A percentile compares a stretch with the other conserved stretches of the same genome.
Evolutionary conservation across 345 rosid genomes (phyloP).

Genomic region (Conringia planisiliqua): DNA sequence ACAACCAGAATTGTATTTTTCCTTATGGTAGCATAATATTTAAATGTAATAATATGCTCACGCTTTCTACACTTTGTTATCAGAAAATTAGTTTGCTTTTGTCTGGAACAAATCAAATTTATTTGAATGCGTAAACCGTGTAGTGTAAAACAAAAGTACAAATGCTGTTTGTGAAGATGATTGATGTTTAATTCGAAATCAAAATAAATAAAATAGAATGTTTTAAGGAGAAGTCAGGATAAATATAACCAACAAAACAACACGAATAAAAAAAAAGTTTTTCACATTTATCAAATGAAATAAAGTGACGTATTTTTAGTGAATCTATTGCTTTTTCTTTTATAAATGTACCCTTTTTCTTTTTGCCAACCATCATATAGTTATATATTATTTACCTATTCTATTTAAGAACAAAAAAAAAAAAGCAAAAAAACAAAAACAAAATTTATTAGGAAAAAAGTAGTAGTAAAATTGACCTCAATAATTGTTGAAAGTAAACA

Average conservation of each 20-base stretch:
- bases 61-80: not conserved
- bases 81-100: not conserved
- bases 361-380: not conserved
- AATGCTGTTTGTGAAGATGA: not conserved
- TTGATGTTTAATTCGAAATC: not conserved
- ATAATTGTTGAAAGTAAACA: constrained; percentile 1
- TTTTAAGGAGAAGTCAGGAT: not conserved
- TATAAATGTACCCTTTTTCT: not conserved
- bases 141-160: not conserved
- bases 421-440: not conserved
- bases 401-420: no score
- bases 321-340: not conserved
- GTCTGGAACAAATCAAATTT: not conserved
- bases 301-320: not conserved
- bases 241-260: not conserved
- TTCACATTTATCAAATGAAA: not conserved
- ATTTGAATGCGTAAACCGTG: not conserved
- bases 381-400: no score
- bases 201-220: not conserved
- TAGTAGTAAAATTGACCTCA: not conserved
- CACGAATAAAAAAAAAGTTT: not conserved
- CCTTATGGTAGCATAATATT: not conserved
- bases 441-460: not conserved
- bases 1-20: constrained; percentile 14
- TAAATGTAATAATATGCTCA: not conserved